Evolutionary conservation across 1,284 basidiomycete genomes (phyloP).

Genomic region (Ganoderma boninense): DNA sequence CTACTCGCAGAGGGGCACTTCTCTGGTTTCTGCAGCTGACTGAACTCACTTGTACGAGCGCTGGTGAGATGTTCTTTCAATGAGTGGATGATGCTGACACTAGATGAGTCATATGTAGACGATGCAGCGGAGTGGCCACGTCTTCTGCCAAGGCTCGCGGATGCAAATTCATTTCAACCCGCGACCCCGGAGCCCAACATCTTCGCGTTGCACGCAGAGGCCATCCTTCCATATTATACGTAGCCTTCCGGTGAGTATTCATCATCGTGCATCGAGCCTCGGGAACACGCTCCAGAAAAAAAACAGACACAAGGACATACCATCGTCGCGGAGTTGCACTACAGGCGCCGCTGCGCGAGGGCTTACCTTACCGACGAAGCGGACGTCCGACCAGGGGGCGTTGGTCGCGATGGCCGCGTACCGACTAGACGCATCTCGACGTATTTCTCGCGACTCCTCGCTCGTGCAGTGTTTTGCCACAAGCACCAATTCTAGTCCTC

Average conservation of each 20-base stretch:
- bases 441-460: background rate
- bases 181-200: background rate
- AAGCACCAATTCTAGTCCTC: background rate
- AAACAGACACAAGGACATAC: background rate
- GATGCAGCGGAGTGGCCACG: too few relatives aligned
- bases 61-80: too few relatives aligned
- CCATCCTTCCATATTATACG: background rate
- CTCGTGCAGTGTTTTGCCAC: background rate
- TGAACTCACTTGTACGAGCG: background rate
- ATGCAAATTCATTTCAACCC: background rate
- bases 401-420: background rate
- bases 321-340: background rate
- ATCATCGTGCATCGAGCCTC: background rate
- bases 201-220: too few relatives aligned
- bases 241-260: background rate
- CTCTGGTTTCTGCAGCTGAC: too few relatives aligned
- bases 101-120: too few relatives aligned
- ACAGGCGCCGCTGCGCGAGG: background rate
- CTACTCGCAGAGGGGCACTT: too few relatives aligned
- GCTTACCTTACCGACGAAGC: background rate
- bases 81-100: background rate
- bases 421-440: background rate
- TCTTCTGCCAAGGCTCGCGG: background rate
- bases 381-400: background rate
- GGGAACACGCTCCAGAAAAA: background rate